phyloP scores from a whole-genome alignment of 2,329 filamentous ascomycete genomes.

The Hymenotorrendiella dingleyae region DNA sequence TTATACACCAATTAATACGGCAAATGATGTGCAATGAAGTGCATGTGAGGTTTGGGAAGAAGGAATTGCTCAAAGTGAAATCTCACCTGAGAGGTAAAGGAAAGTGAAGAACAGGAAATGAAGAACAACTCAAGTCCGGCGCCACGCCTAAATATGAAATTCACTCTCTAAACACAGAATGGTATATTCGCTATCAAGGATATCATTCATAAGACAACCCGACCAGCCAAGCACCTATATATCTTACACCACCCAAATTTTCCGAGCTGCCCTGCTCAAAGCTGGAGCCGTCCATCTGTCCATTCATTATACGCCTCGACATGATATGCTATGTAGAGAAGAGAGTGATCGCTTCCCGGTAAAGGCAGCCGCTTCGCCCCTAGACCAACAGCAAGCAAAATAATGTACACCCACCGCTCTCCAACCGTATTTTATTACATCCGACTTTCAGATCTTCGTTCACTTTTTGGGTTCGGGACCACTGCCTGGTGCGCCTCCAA shows the following conservation, averaged over 20 bases:
- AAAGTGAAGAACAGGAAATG: no score
- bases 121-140: no score
- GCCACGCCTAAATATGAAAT: no score
- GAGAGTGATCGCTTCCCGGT: not conserved
- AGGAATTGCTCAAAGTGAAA: no score
- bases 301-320: not conserved
- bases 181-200: not conserved
- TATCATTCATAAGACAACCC: not conserved
- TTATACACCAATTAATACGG: no score
- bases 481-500: constrained; percentile 31
- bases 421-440: not conserved
- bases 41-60: no score
- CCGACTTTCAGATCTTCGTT: not conserved
- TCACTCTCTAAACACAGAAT: not conserved
- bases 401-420: constrained; percentile 1
- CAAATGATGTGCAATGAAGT: no score
- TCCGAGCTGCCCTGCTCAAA: not conserved
- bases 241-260: not conserved
- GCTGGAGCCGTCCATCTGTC: no score
- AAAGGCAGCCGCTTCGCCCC: no score
- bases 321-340: constrained; percentile 1
- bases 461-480: not conserved
- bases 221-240: no score
- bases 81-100: no score
- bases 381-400: not conserved